Percentiles rank a stretch among this genome's conserved stretches.
These are phyloP conservation scores for Chrysoporthe austroafricana DNA, from an alignment of 2,329 filamentous ascomycete species.

Conservation along the genomic window DNA sequence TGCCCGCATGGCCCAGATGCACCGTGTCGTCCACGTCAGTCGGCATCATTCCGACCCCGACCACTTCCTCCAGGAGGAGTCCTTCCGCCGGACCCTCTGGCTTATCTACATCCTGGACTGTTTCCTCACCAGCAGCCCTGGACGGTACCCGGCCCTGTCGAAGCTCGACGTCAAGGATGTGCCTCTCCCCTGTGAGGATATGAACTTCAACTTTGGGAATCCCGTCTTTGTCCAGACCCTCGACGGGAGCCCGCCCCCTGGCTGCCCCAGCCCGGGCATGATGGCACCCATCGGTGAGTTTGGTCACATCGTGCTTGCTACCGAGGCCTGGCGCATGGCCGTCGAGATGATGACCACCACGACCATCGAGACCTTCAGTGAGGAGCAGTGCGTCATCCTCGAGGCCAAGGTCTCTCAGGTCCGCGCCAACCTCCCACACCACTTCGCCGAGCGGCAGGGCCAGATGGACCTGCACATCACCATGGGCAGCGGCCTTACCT, in stretches of 20 bases:
- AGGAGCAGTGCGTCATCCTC: constrained; percentile 55
- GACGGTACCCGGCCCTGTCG: constrained; percentile 60
- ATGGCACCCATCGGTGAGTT: constrained; percentile 63
- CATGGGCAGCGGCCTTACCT: constrained; percentile 66
- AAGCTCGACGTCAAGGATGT: constrained; percentile 59
- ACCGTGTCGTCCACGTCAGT: constrained; percentile 61
- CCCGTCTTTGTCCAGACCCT: constrained; percentile 63
- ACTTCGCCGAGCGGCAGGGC: constrained; percentile 63
- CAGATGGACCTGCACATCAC: constrained; percentile 67
- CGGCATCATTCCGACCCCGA: constrained; percentile 56
- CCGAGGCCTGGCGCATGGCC: constrained; percentile 64
- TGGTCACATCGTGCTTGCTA: constrained; percentile 63
- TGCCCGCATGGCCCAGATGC: constrained; percentile 68
- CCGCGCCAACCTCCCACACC: constrained; percentile 58
- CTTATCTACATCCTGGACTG: constrained; percentile 67
- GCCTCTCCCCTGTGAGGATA: constrained; percentile 62
- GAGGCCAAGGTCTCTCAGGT: constrained; percentile 60
- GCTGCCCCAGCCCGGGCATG: constrained; percentile 42
- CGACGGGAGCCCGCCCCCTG: constrained; percentile 44
- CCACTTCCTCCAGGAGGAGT: constrained; percentile 64
- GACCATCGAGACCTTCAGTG: constrained; percentile 55
- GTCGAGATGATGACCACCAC: constrained; percentile 64
- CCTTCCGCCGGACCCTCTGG: constrained; percentile 64
- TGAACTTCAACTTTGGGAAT: constrained; percentile 66
- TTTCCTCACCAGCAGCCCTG: constrained; percentile 64